Evolutionary conservation across 805 yeast genomes (phyloP).

Genomic region (Candida ortonii): DNA sequence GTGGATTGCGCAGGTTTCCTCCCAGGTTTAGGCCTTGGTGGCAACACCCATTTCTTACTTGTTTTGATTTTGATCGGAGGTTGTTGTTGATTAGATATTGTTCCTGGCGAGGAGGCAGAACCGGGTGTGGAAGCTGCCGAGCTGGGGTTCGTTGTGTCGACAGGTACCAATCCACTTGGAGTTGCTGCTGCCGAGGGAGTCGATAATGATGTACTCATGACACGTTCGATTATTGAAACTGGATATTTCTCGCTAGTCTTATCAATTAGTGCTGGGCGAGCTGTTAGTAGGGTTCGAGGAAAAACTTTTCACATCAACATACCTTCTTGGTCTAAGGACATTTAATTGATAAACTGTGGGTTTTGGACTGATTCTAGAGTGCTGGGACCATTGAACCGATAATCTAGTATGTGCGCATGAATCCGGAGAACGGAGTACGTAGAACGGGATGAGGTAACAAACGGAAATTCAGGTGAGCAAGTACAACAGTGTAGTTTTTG

Average conservation of each 20-base stretch:
- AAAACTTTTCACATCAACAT: background rate
- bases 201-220: slow-evolving; percentile 3
- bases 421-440: no score
- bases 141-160: slow-evolving; percentile 9
- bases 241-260: slow-evolving; percentile 2
- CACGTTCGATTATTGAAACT: slow-evolving; percentile 1
- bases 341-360: slow-evolving; percentile 1
- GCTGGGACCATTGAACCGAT: slow-evolving; percentile 4
- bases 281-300: slow-evolving; percentile 5
- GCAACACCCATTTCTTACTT: slow-evolving; percentile 78
- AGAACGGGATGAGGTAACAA: no score
- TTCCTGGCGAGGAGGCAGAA: slow-evolving; percentile 12
- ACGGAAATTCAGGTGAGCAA: no score
- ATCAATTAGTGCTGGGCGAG: background rate
- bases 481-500: no score
- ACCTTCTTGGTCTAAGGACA: slow-evolving; percentile 4
- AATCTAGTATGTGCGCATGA: no score
- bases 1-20: slow-evolving; percentile 43
- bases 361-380: background rate
- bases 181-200: slow-evolving; percentile 3
- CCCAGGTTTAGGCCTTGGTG: slow-evolving; percentile 81
- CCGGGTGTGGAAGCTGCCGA: slow-evolving; percentile 12
- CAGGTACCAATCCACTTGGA: slow-evolving; percentile 1
- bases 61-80: slow-evolving; percentile 44
- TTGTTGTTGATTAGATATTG: slow-evolving; percentile 3